Evolutionary conservation across 805 yeast species (phyloP).

Genomic region (Lipomyces sp.): DNA sequence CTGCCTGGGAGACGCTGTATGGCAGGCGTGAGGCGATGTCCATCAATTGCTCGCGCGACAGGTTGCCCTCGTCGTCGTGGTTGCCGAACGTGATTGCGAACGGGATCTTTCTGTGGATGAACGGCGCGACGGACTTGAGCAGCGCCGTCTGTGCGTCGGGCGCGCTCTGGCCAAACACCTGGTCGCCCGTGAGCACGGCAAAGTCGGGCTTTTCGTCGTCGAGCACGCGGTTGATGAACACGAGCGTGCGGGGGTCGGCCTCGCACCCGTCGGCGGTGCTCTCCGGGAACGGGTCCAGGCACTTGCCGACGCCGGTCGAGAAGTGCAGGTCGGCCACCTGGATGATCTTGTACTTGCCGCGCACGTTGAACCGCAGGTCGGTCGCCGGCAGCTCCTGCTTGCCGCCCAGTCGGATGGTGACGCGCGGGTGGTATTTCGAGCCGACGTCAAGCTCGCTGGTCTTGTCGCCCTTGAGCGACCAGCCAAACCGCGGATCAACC

Average conservation of each 20-base stretch:
- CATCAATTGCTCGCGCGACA: constrained; percentile 61
- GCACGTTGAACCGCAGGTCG: constrained; percentile 39
- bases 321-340: constrained; percentile 82
- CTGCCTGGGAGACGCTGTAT: constrained; percentile 56
- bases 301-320: constrained; percentile 76
- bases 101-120: constrained; percentile 66
- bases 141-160: constrained; percentile 81
- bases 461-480: constrained; percentile 46
- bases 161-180: constrained; percentile 72
- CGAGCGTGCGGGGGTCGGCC: constrained; percentile 72
- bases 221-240: constrained; percentile 59
- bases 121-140: constrained; percentile 71
- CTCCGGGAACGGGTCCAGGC: constrained; percentile 53
- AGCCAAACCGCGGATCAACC: constrained; percentile 71
- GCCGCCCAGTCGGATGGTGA: constrained; percentile 33
- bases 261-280: constrained; percentile 49
- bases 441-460: constrained; percentile 29
- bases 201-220: constrained; percentile 79
- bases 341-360: constrained; percentile 66
- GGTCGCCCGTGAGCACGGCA: constrained; percentile 89
- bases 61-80: constrained; percentile 86
- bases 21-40: constrained; percentile 58
- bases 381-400: constrained; percentile 29
- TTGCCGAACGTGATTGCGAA: constrained; percentile 87
- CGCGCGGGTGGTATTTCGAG: constrained; percentile 31